Evolutionary conservation across 352 stramenopile species (phyloP), one percentile per base, ranked within the genome.

Genomic region (Pythium dissimile): DNA sequence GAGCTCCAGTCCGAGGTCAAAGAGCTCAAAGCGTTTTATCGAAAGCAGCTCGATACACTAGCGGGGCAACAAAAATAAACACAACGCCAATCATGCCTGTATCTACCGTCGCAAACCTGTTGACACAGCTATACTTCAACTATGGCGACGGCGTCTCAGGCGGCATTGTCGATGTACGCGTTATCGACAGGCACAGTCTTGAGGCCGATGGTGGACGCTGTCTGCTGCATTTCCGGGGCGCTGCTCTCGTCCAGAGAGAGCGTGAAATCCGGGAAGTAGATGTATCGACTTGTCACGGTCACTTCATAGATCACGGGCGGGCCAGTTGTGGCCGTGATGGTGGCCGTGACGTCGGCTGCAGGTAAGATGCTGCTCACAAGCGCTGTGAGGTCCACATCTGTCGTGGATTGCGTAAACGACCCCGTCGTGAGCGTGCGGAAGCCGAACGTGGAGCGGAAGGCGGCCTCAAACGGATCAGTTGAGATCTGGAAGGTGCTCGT

Each of bases 1-100:
- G 84, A 94, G 46, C 49, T 94, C 9, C 81, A 92, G 55, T 58
- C 75, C 2, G 82, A 94, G 52, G 79, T 94, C 8, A 67, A 71
- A 20, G 81, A 92, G 45, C 80, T 91, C 31, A 91, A 92, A 51
- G 72, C 74, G 12, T 86, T 94, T 43, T 94, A 94, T 55, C 57
- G 73, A 31, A 86, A 91, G 46, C 80, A 90, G 20, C 68, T 90
- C 1, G 80, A 90, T 64, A 86, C 78, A 15, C 58, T 90, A 27
- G 80, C 80, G 11, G 66, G 73, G 1, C 67, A 84, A 20, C 74
- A 79, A 51, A 59, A 72, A n/a, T 66, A 83, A 5, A 9, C 24
- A 15, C n/a, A n/a, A n/a, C n/a, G n/a, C n/a, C n/a, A n/a, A n/a
- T n/a, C n/a, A n/a, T n/a, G n/a, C n/a, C n/a, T n/a, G n/a, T n/a